Evolutionary conservation across 768 basidiomycete genomes (phyloP).

Genomic region (Butyriboletus loyo): DNA sequence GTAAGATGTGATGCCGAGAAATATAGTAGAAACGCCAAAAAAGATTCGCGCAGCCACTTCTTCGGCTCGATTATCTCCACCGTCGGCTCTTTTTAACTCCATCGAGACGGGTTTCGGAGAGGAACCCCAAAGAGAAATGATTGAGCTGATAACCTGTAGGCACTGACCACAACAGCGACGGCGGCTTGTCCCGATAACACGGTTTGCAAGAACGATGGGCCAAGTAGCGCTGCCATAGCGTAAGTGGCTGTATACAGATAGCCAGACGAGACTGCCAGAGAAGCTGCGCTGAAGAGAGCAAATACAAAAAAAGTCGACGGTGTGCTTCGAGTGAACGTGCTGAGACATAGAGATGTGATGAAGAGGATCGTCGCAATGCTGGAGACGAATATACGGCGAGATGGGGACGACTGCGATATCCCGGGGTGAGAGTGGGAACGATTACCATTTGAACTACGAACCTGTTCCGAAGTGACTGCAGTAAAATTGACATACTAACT

Average conservation of each 20-base stretch:
- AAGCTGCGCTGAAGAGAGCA: not conserved
- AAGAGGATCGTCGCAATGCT: not conserved
- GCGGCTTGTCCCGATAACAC: not conserved
- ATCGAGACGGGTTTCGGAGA: not conserved
- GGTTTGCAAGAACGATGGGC: not conserved
- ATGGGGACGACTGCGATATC: not conserved
- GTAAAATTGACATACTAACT: slow-evolving; percentile 69
- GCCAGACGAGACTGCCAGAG: not conserved
- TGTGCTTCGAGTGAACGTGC: not conserved
- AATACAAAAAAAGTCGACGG: not conserved
- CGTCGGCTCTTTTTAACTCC: not conserved
- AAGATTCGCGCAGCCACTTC: not conserved
- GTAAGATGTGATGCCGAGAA: not conserved
- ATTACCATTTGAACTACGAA: too few relatives aligned
- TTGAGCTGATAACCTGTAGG: not conserved
- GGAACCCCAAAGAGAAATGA: not conserved
- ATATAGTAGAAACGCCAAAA: not conserved
- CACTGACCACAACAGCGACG: not conserved
- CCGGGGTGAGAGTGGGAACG: not conserved
- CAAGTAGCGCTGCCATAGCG: not conserved
- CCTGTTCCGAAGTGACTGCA: slow-evolving; percentile 68
- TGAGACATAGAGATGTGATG: not conserved
- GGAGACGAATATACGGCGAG: not conserved
- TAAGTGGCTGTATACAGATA: not conserved
- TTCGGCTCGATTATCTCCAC: not conserved